Evolutionary conservation across 371 early-diverging fungal species (phyloP), one percentile per base, ranked within the genome.

Genomic region (Zychaea mexicana): DNA sequence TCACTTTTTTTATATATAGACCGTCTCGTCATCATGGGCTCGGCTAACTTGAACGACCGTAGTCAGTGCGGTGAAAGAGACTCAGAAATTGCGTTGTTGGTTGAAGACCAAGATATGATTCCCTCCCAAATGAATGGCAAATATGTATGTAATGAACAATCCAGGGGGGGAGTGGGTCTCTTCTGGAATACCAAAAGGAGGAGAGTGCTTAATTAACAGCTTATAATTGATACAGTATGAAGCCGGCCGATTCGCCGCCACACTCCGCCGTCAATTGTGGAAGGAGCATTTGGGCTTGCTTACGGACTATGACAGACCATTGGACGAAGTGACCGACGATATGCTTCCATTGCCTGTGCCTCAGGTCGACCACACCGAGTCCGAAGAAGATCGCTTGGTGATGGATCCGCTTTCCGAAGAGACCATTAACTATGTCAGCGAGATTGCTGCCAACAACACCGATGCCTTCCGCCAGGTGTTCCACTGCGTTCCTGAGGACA

Each of bases 21-120:
- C 67, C 83, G 84, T 24, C 74, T 84, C 39, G 90, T 91, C 26
- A 85, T 97, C 60, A 87, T 92, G 78, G 97, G 97, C 10, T 93
- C 93, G 12, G 96, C 96, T 33, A 96, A 96, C 73, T 72, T 97
- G 66, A 97, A 97, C 70, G 94, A 94, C 73, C 88, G 98, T 8
- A 94, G 94, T 0, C 90, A 94, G 77, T 76, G 88, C 39, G 98
- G 98, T 52, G 86, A 87, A 68, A 88, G 95, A 60, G 98, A 97
- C 69, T 92, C 95, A 17, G 98, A 97, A 78, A 85, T 96, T 59
- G 94, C 94, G 24, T 78, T 92, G 61, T 65, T 94, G 17, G 81
- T 94, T 22, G 91, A 92, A 65, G 96, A 95, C 70, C 74, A 84
- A 21, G 83, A 87, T n/a, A 78, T 76, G 49, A 83, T 96, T 26